These are phyloP conservation scores for Crithidia fasciculata DNA, from an alignment of 208 protist genomes.

Conservation along the genomic window DNA sequence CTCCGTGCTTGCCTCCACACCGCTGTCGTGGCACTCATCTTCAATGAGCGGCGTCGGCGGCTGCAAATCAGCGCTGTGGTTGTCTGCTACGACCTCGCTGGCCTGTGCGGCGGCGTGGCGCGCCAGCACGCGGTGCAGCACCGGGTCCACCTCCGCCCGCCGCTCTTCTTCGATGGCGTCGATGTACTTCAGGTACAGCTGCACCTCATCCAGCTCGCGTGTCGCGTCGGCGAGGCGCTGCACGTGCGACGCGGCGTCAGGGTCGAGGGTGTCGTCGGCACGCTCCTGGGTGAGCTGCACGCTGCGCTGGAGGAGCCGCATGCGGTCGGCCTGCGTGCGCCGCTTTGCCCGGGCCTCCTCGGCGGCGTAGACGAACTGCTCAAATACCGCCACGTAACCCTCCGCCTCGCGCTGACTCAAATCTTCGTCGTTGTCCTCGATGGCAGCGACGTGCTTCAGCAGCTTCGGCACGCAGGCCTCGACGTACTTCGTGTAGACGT, in stretches of 20 bases:
- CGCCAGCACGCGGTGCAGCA: conserved; percentile 61
- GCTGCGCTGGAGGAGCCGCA: conserved; percentile 59
- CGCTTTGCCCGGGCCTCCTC: conserved; percentile 83
- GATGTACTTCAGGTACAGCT: conserved; percentile 70
- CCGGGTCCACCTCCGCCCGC: conserved; percentile 70
- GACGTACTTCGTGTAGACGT: conserved; percentile 82
- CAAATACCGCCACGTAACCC: conserved; percentile 74
- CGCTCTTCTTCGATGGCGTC: conserved; percentile 64
- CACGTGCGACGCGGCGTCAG: conserved; percentile 44
- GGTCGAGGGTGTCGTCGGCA: conserved; percentile 65
- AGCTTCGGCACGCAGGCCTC: conserved; percentile 92
- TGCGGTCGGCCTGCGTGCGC: conserved; percentile 68
- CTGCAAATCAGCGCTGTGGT: neutral
- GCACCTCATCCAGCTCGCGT: conserved; percentile 67
- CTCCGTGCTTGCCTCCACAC: neutral
- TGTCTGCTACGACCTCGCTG: neutral
- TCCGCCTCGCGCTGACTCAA: conserved; percentile 74
- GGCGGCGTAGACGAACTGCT: conserved; percentile 78
- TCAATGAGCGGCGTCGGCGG: too few species aligned
- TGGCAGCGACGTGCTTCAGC: conserved; percentile 84
- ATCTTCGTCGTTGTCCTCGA: conserved; percentile 77
- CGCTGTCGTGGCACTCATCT: neutral
- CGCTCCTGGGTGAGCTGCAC: conserved; percentile 51
- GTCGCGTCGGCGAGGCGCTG: conserved; percentile 46
- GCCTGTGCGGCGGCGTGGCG: conserved; percentile 35